These are phyloP conservation scores for Fusarium keratoplasticum DNA, from an alignment of 2,329 filamentous ascomycete species.

Conservation along the genomic window DNA sequence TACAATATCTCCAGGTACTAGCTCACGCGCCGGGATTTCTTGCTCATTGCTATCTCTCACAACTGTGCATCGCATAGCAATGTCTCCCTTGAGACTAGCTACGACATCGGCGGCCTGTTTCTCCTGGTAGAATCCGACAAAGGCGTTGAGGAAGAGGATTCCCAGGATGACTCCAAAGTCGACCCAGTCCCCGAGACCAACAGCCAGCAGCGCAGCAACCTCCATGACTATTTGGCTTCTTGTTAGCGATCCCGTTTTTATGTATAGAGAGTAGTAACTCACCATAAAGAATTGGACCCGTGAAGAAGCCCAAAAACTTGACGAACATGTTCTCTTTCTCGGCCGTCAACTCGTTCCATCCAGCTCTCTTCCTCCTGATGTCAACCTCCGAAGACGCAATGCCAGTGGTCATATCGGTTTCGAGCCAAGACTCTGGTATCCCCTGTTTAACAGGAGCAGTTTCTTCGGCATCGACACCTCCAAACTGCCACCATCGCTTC, in stretches of 20 bases:
- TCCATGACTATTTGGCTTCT: constrained; percentile 22
- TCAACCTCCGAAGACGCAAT: constrained; percentile 22
- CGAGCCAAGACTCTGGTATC: constrained; percentile 22
- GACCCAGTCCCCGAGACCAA: constrained; percentile 26
- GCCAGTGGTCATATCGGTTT: constrained; percentile 18
- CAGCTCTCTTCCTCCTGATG: constrained; percentile 7
- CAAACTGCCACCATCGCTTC: constrained; percentile 33
- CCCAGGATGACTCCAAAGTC: constrained; percentile 31
- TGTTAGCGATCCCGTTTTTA: background rate
- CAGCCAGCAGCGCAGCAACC: constrained; percentile 24
- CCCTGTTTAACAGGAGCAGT: constrained; percentile 4
- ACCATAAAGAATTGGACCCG: constrained; percentile 25
- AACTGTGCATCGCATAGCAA: constrained; percentile 30
- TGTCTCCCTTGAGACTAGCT: constrained; percentile 28
- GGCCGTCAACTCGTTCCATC: constrained; percentile 29
- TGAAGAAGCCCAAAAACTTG: constrained; percentile 4
- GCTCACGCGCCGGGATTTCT: constrained; percentile 20
- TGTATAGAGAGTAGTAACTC: fast-evolving
- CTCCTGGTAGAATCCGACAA: constrained; percentile 31
- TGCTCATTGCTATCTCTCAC: constrained; percentile 16
- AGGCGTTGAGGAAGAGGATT: constrained; percentile 31
- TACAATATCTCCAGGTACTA: constrained; percentile 24
- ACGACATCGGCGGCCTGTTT: constrained; percentile 31
- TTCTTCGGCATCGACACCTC: constrained; percentile 3
- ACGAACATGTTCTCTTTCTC: constrained; percentile 24